phyloP scores from a whole-genome alignment of 2,329 filamentous ascomycete species.

The Xylariales sp. region DNA sequence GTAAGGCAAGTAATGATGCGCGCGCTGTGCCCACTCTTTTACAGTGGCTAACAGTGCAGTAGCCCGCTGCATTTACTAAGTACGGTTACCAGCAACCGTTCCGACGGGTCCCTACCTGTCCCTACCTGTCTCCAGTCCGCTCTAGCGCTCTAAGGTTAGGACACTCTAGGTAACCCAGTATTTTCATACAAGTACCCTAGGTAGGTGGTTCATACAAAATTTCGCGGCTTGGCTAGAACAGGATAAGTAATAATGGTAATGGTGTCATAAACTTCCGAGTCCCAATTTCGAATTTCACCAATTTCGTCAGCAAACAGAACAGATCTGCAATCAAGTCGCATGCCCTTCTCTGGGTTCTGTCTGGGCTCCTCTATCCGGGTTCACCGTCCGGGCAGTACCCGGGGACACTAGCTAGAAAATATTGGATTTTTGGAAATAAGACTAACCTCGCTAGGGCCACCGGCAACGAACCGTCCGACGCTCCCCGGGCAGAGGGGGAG shows the following conservation, averaged over 20 bases:
- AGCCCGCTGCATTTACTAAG: slow-evolving; percentile 15
- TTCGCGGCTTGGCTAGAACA: slow-evolving; percentile 37
- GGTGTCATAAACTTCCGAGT: slow-evolving; percentile 7
- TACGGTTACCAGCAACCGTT: slow-evolving; percentile 42
- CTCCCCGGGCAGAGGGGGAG: neutral
- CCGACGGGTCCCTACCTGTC: slow-evolving; percentile 41
- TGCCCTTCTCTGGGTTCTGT: too few species aligned
- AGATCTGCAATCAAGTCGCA: slow-evolving; percentile 14
- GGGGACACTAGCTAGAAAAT: slow-evolving; percentile 1
- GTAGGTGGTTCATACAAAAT: slow-evolving; percentile 7
- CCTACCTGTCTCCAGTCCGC: too few species aligned
- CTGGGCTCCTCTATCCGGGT: too few species aligned
- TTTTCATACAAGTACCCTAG: neutral
- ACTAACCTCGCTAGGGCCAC: slow-evolving; percentile 35
- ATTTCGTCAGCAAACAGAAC: neutral
- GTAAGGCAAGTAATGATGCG: slow-evolving; percentile 21
- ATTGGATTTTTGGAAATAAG: slow-evolving; percentile 24
- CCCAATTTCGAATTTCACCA: neutral
- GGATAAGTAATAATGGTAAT: neutral
- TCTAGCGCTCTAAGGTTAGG: too few species aligned
- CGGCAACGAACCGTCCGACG: slow-evolving; percentile 34
- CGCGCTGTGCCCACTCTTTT: slow-evolving; percentile 22
- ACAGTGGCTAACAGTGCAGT: slow-evolving; percentile 25
- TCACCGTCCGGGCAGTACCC: too few species aligned
- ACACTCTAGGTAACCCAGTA: too few species aligned